Evolutionary conservation across 1,139 yeast genomes (phyloP).

Genomic region (Debaryomycetaceae sp.): DNA sequence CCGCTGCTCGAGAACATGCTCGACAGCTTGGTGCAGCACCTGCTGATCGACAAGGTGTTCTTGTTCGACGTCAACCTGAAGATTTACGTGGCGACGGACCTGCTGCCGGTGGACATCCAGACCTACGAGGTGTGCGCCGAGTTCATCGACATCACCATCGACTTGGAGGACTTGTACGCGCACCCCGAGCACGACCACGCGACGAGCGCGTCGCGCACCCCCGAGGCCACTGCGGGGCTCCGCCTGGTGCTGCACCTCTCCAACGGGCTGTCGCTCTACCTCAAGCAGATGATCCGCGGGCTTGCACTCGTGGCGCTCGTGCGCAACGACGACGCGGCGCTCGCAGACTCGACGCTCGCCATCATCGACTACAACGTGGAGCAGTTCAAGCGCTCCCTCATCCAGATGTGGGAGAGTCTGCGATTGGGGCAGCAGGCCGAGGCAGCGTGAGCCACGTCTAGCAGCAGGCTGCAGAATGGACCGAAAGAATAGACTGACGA

Average conservation of each 20-base stretch:
- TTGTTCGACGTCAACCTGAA: slow-evolving; percentile 90
- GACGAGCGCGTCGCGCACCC: slow-evolving; percentile 11
- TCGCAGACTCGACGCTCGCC: slow-evolving; percentile 58
- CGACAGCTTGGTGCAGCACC: slow-evolving; percentile 84
- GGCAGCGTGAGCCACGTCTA: too few species aligned
- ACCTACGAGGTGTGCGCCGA: slow-evolving; percentile 97
- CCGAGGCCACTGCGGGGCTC: slow-evolving; percentile 20
- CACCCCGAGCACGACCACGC: too few species aligned
- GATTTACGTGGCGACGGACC: slow-evolving; percentile 93
- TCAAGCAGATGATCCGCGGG: slow-evolving; percentile 90
- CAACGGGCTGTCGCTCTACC: slow-evolving; percentile 76
- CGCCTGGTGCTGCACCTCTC: slow-evolving; percentile 72
- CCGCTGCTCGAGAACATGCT: slow-evolving; percentile 86
- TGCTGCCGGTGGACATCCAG: slow-evolving; percentile 92
- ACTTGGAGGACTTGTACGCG: slow-evolving; percentile 70
- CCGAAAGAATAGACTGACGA: too few species aligned
- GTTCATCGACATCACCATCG: slow-evolving; percentile 90
- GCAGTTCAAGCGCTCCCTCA: slow-evolving; percentile 71
- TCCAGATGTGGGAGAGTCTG: slow-evolving; percentile 65
- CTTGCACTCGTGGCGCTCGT: slow-evolving; percentile 86
- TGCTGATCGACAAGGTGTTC: slow-evolving; percentile 88
- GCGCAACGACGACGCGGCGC: slow-evolving; percentile 55
- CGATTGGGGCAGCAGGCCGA: slow-evolving; percentile 8
- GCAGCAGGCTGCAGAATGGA: not conserved
- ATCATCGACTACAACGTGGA: slow-evolving; percentile 87